A percentile compares a stretch with the other conserved stretches of the same genome.
These are phyloP conservation scores for Fusarium sp. DNA, from an alignment of 2,329 filamentous ascomycete species.

Conservation along the genomic window DNA sequence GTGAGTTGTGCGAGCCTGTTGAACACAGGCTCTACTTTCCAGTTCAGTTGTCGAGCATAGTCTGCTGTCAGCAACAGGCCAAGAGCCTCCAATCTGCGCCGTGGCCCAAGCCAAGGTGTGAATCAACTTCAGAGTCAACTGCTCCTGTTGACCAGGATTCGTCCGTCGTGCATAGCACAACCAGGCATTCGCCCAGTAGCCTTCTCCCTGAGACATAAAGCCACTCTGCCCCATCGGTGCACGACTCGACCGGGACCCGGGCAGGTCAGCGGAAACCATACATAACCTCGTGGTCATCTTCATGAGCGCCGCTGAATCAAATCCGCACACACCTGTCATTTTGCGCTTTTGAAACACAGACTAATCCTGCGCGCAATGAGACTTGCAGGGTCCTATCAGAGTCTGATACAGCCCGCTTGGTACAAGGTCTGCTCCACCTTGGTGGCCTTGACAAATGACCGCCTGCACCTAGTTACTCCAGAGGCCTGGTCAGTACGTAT, in stretches of 20 bases:
- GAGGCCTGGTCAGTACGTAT: constrained; percentile 17
- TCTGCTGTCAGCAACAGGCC: background rate
- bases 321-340: background rate
- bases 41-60: background rate
- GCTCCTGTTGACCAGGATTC: background rate
- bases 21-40: background rate
- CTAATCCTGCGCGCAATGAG: constrained; percentile 7
- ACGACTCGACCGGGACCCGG: constrained; percentile 13
- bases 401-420: background rate
- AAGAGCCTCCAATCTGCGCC: background rate
- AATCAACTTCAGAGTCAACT: background rate
- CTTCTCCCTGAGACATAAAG: constrained; percentile 25
- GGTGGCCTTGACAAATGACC: constrained; percentile 7
- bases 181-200: background rate
- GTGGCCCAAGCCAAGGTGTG: background rate
- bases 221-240: constrained; percentile 17
- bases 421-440: constrained; percentile 1
- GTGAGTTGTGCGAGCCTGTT: background rate
- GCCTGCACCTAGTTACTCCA: constrained; percentile 3
- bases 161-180: background rate
- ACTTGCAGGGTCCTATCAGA: constrained; percentile 5
- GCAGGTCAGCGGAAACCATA: constrained; percentile 4
- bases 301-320: constrained; percentile 10
- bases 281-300: constrained; percentile 9
- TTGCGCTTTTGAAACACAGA: constrained; percentile 5